phyloP scores from a whole-genome alignment of 148 eudicot genomes.

The Spergularia marina region DNA sequence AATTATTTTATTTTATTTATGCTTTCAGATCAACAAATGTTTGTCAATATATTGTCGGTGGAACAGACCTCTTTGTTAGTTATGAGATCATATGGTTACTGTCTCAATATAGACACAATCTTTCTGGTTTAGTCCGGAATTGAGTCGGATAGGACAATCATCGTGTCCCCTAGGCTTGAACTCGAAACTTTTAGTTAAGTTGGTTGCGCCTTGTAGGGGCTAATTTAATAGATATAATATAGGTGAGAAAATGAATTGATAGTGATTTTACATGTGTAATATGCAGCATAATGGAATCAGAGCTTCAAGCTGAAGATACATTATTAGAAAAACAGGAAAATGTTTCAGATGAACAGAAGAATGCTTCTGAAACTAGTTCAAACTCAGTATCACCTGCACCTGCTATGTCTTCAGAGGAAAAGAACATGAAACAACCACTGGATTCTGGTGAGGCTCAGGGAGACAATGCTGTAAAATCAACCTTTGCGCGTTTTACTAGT shows the following conservation, averaged over 20 bases:
- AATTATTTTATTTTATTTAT: too few species aligned
- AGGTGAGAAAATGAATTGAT: neutral
- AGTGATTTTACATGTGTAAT: neutral
- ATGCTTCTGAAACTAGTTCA: constrained; percentile 30
- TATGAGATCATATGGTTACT: too few species aligned
- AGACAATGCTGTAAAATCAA: constrained; percentile 43
- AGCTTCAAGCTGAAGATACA: constrained; percentile 27
- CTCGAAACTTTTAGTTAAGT: neutral
- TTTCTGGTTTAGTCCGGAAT: too few species aligned
- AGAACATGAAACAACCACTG: constrained; percentile 40
- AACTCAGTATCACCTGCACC: constrained; percentile 34
- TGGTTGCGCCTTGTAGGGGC: neutral
- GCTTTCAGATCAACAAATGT: too few species aligned
- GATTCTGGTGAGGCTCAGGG: constrained; percentile 34
- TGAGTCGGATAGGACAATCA: too few species aligned
- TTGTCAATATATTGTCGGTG: too few species aligned
- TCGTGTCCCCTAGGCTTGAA: too few species aligned
- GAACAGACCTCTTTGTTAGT: too few species aligned
- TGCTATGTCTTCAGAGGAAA: constrained; percentile 48
- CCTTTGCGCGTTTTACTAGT: constrained; percentile 66
- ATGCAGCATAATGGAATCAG: constrained; percentile 52
- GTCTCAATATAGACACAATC: too few species aligned
- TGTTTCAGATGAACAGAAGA: constrained; percentile 36
- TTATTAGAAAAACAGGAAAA: constrained; percentile 36
- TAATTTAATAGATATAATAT: neutral